Evolutionary conservation across 2,329 filamentous ascomycete species (phyloP), one percentile per base, ranked within the genome.

Genomic region (Talaromyces sp.): DNA sequence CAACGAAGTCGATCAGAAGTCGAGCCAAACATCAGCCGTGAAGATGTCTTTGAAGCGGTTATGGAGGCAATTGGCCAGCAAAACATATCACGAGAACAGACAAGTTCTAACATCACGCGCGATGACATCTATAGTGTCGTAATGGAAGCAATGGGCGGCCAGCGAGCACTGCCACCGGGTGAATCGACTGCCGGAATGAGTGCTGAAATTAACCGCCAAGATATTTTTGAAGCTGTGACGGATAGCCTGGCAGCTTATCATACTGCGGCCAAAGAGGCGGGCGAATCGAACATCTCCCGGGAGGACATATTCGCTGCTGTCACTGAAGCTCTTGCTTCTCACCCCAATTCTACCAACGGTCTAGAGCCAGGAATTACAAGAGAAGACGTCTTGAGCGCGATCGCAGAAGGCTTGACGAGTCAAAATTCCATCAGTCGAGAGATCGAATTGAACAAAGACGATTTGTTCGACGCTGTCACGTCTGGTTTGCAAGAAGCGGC

Each of bases 201-300:
- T 55, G 72, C 73, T 18, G 73, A 70, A 2, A 65, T 87, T 2
- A 83, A 81, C n/a, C 79, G 80, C 3, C 82, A 85, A 34, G 79
- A 83, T 52, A 78, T 89, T n/a, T 74, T 85, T 50, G 84, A 84
- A 62, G 83, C 85, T 1, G 81, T 89, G 52, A 83, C 81, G 63
- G 81, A 86, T 64, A 84, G 84, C 4, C 76, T 89, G 7, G 72
- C 74, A 54, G 79, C 81, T 23, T 78, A 82, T 54, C 73, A 77
- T 42, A 71, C 73, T 4, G 68, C 75, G 2, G 73, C 76, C 10
- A 78, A 87, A 56, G 88, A 91, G 28, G 85, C 91, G 54, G 75
- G 80, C 4, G 72, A 75, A 57, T 75, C 73, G 10, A 71, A 71
- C 0, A 65, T 87, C 1, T 83, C 81, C n/a, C 79, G 81, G 5